These are phyloP conservation scores for Hyaloscypha hepaticicola DNA, from an alignment of 495 filamentous ascomycete species.

Conservation along the genomic window DNA sequence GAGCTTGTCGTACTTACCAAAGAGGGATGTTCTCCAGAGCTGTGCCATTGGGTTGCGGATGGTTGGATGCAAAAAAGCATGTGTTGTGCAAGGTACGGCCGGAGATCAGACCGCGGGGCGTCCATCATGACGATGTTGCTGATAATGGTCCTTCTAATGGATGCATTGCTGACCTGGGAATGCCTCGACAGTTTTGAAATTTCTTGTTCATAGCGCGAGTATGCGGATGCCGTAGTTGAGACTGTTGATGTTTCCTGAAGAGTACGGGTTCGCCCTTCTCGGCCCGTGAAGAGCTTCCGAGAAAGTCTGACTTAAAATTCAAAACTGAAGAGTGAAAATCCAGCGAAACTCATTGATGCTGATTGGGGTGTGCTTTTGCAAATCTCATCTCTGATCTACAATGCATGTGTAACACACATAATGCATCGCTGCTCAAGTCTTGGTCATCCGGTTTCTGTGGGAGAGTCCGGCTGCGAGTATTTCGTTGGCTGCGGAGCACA, in stretches of 20 bases:
- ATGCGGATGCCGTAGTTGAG: background rate
- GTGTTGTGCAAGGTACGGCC: background rate
- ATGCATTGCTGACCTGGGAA: background rate
- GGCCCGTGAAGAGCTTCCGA: background rate
- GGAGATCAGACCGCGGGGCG: background rate
- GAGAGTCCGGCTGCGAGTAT: background rate
- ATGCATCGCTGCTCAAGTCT: background rate
- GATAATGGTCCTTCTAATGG: background rate
- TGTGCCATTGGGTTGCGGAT: background rate
- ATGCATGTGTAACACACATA: background rate
- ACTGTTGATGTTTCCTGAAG: slow-evolving; percentile 1
- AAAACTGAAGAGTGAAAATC: background rate
- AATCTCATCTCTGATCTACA: background rate
- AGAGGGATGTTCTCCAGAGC: background rate
- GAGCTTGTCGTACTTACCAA: background rate
- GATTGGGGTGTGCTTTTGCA: background rate
- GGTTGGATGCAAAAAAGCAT: background rate
- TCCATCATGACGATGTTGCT: background rate
- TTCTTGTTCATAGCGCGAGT: background rate
- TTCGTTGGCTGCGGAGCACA: slow-evolving; percentile 14
- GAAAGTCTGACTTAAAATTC: background rate
- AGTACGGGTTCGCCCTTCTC: background rate
- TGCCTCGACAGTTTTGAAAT: background rate
- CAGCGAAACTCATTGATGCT: background rate
- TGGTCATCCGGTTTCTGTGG: background rate